Conservation (phyloP, 257 asterid species). For the Salvia splendens region DNA sequence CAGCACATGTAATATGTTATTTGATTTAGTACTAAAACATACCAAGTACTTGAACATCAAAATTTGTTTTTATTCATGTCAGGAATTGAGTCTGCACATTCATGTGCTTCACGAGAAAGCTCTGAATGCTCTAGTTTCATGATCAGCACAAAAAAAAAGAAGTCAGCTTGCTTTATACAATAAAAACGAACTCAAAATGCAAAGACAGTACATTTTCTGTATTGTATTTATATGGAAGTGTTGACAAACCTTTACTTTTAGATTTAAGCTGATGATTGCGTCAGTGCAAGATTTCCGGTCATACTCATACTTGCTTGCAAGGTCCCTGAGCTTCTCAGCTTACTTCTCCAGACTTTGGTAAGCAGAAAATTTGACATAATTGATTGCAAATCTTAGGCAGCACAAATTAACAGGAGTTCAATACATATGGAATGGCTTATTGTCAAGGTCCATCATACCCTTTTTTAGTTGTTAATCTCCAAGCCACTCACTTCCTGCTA, state of each 20-base stretch:
- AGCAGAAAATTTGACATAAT: conserved; percentile 30
- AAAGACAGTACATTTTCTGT: background rate
- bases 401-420: background rate
- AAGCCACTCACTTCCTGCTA: conserved; percentile 99
- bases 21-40: conserved; percentile 35
- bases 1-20: conserved; percentile 8
- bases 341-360: conserved; percentile 75
- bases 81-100: conserved; percentile 81
- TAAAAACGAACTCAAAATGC: background rate
- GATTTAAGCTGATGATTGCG: conserved; percentile 58
- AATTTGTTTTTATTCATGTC: conserved; percentile 81
- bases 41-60: conserved; percentile 92
- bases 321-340: conserved; percentile 50
- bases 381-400: conserved; percentile 10
- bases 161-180: conserved; percentile 25
- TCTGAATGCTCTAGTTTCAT: conserved; percentile 81
- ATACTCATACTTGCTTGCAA: conserved; percentile 67
- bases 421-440: conserved; percentile 66
- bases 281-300: conserved; percentile 62
- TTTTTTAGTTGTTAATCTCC: conserved; percentile 87
- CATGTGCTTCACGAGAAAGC: conserved; percentile 90
- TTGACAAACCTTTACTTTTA: conserved; percentile 67
- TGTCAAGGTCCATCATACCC: conserved; percentile 87
- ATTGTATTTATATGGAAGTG: conserved; percentile 14
- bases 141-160: conserved; percentile 45